Conservation (phyloP, 1,284 basidiomycete genomes). For the Ustilago trichophora region DNA sequence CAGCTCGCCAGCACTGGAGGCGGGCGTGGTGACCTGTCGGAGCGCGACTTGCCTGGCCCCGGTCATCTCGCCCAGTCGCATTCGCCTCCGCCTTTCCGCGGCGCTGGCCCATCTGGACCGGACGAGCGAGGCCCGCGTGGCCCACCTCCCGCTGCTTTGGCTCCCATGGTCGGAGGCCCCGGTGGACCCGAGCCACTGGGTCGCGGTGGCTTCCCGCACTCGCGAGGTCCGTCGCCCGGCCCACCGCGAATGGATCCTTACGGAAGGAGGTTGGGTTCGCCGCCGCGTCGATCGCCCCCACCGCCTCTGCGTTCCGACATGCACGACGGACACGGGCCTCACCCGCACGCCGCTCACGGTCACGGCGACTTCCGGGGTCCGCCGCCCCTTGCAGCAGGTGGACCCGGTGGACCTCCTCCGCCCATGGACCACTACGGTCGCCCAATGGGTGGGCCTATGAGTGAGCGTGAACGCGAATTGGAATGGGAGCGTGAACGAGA, state of each 20-base stretch:
- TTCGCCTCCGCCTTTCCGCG: conserved; percentile 53
- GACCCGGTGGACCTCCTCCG: conserved; percentile 30
- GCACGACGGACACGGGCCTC: conserved; percentile 24
- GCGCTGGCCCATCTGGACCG: conserved; percentile 40
- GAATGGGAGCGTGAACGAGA: conserved; percentile 48
- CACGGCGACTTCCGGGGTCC: conserved; percentile 38
- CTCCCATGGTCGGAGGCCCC: conserved; percentile 36
- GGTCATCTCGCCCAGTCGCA: conserved; percentile 41
- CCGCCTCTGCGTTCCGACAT: conserved; percentile 29
- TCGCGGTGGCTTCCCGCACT: conserved; percentile 39
- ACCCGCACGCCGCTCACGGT: conserved; percentile 17
- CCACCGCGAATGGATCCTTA: conserved; percentile 36
- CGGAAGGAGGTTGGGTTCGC: conserved; percentile 41
- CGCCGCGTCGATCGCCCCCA: conserved; percentile 40
- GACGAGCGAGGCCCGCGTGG: conserved; percentile 50
- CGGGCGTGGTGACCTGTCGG: conserved; percentile 23
- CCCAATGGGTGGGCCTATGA: conserved; percentile 32
- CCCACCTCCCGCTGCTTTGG: conserved; percentile 35
- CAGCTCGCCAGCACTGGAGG: conserved; percentile 43
- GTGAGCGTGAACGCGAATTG: conserved; percentile 48
- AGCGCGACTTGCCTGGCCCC: conserved; percentile 53
- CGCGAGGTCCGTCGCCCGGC: conserved; percentile 44
- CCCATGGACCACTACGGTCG: conserved; percentile 47
- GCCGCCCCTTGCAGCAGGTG: conserved; percentile 22
- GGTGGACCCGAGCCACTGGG: conserved; percentile 22